Conservation (phyloP, 129 eudicot genomes). For the Flaveria bidentis region DNA sequence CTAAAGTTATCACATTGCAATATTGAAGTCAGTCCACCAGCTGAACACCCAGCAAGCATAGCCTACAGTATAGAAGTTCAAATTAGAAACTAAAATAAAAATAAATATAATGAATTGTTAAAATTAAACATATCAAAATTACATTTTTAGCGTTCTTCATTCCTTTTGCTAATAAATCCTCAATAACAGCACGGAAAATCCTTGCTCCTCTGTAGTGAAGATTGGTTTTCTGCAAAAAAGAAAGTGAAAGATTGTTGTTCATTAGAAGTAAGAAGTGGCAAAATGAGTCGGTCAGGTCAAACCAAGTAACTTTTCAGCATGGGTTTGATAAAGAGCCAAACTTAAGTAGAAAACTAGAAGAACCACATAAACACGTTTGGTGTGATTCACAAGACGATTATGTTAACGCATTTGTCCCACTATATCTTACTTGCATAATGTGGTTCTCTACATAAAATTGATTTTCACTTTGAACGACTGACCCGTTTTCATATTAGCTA, state of each 20-base stretch:
- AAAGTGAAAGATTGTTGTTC: neutral
- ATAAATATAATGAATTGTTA: neutral
- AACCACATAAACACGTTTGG: too few relatives aligned
- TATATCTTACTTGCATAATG: too few relatives aligned
- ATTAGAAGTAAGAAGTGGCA: too few relatives aligned
- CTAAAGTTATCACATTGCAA: constrained; percentile 83
- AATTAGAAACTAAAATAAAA: constrained; percentile 15
- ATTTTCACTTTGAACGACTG: too few relatives aligned
- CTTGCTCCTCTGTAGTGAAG: constrained; percentile 91
- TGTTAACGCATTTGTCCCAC: too few relatives aligned
- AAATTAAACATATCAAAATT: constrained; percentile 19
- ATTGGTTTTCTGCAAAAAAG: constrained; percentile 53
- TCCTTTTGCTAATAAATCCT: constrained; percentile 87
- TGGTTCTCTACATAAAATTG: too few relatives aligned
- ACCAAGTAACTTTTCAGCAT: too few relatives aligned
- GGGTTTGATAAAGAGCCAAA: too few relatives aligned
- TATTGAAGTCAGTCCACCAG: constrained; percentile 88
- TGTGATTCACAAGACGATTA: too few relatives aligned
- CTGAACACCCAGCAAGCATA: constrained; percentile 89
- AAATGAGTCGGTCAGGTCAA: too few relatives aligned
- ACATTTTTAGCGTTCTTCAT: constrained; percentile 86
- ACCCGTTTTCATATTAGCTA: too few relatives aligned
- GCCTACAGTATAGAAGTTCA: constrained; percentile 46
- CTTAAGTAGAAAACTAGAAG: too few relatives aligned
- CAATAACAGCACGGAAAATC: constrained; percentile 75